Conservation (phyloP, 2,329 filamentous ascomycete species). For the Alternaria sp. region DNA sequence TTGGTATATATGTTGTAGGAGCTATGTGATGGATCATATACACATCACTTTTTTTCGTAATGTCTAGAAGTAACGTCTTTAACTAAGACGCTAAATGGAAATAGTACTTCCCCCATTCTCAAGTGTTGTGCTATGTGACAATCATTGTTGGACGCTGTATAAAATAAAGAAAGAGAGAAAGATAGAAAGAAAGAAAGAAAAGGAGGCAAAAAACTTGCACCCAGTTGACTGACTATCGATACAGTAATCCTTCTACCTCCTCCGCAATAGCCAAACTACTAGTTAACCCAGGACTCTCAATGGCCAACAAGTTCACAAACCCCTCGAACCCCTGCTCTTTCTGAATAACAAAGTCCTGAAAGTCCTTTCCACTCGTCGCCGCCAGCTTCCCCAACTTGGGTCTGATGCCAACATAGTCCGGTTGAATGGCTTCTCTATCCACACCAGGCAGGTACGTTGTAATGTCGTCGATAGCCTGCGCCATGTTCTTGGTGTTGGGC, state of each 20-base stretch:
- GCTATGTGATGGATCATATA: slow-evolving; percentile 11
- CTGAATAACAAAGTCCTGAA: slow-evolving; percentile 83
- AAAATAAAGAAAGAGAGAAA: neutral
- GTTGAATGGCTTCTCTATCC: slow-evolving; percentile 68
- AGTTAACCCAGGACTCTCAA: slow-evolving; percentile 92
- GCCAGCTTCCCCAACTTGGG: slow-evolving; percentile 78
- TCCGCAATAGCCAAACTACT: slow-evolving; percentile 86
- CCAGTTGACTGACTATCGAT: slow-evolving; percentile 41
- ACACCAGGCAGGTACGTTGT: slow-evolving; percentile 78
- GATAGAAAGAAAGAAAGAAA: too few relatives aligned
- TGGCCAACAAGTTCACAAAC: slow-evolving; percentile 89
- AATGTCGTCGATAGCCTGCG: slow-evolving; percentile 76
- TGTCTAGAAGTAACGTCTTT: slow-evolving; percentile 13
- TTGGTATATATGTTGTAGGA: slow-evolving; percentile 8
- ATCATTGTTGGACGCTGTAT: neutral
- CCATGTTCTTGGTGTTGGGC: slow-evolving; percentile 70
- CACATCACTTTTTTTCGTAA: slow-evolving; percentile 18
- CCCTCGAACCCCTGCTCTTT: slow-evolving; percentile 79
- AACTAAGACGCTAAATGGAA: slow-evolving; percentile 7
- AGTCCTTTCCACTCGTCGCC: slow-evolving; percentile 69
- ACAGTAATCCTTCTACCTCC: slow-evolving; percentile 69
- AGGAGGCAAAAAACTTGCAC: too few relatives aligned
- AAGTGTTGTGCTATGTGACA: neutral
- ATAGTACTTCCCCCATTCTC: neutral
- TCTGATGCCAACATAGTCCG: slow-evolving; percentile 91